These are phyloP conservation scores for Colletotrichum tanaceti DNA, from an alignment of 2,329 filamentous ascomycete genomes.

Conservation along the genomic window DNA sequence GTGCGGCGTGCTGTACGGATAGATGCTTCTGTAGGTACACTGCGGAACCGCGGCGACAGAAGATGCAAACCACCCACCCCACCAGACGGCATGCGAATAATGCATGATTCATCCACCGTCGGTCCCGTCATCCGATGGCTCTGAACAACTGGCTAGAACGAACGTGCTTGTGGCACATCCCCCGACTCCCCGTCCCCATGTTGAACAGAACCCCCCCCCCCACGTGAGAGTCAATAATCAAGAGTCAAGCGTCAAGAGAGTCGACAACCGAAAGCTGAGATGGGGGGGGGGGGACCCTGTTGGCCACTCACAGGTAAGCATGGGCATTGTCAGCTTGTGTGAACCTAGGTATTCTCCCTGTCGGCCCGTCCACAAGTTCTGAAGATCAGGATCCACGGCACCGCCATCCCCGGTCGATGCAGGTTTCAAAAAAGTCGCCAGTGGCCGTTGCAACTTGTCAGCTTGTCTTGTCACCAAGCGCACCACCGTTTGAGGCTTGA, in stretches of 20 bases:
- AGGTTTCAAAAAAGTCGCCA: constrained; percentile 20
- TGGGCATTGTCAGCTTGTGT: too few relatives aligned
- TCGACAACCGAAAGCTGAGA: too few relatives aligned
- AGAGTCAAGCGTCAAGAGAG: neutral
- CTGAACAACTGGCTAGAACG: neutral
- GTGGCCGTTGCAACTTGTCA: neutral
- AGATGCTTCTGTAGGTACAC: neutral
- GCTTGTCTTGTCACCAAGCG: constrained; percentile 12
- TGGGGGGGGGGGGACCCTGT: too few relatives aligned
- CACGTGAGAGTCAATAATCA: constrained; percentile 34
- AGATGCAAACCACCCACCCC: neutral
- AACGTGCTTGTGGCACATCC: neutral
- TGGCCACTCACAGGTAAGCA: too few relatives aligned
- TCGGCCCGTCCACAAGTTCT: constrained; percentile 19
- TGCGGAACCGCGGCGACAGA: neutral
- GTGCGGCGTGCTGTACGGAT: too few relatives aligned
- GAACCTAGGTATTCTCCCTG: too few relatives aligned
- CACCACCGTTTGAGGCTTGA: constrained; percentile 33
- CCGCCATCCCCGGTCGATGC: constrained; percentile 39
- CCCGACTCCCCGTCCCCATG: neutral
- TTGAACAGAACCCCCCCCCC: constrained; percentile 11
- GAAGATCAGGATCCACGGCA: constrained; percentile 39
- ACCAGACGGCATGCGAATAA: neutral
- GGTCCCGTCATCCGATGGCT: constrained; percentile 20
- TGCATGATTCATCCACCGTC: neutral